These are phyloP conservation scores for Plasmodium reichenowi DNA, from an alignment of 169 alveolate genomes.

Conservation along the genomic window DNA sequence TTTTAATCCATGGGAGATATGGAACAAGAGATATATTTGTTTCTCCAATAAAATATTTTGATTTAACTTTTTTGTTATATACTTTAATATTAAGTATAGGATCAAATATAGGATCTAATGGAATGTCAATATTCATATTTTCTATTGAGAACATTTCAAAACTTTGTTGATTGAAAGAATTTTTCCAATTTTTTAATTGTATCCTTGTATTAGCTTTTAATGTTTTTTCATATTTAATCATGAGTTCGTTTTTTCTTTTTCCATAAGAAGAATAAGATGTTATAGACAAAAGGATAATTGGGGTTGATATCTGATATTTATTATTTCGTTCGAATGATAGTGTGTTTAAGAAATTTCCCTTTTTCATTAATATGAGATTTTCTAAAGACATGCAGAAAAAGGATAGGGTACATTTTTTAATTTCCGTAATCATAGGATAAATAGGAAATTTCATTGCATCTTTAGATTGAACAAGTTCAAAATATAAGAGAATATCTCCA, in stretches of 20 bases:
- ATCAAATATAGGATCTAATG: conserved; percentile 90
- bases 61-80: conserved; percentile 82
- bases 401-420: conserved; percentile 82
- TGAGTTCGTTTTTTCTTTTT: conserved; percentile 71
- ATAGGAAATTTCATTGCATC: conserved; percentile 89
- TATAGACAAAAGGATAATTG: conserved; percentile 70
- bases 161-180: conserved; percentile 85
- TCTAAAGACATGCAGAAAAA: conserved; percentile 86
- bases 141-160: conserved; percentile 89
- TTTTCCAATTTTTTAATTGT: conserved; percentile 85
- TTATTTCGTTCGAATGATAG: neutral
- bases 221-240: conserved; percentile 79
- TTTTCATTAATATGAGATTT: conserved; percentile 79
- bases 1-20: conserved; percentile 87
- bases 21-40: conserved; percentile 84
- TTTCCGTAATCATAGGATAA: conserved; percentile 90
- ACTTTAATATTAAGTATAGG: conserved; percentile 89
- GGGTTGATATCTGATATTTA: conserved; percentile 8
- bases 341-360: conserved; percentile 25
- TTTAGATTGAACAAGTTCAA: conserved; percentile 86
- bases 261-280: conserved; percentile 76
- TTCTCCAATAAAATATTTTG: conserved; percentile 86
- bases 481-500: conserved; percentile 86
- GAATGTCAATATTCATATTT: conserved; percentile 85
- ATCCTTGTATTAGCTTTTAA: conserved; percentile 70